Evolutionary conservation across 352 stramenopile species (phyloP).

Genomic region (Phytopythium kandeliae): DNA sequence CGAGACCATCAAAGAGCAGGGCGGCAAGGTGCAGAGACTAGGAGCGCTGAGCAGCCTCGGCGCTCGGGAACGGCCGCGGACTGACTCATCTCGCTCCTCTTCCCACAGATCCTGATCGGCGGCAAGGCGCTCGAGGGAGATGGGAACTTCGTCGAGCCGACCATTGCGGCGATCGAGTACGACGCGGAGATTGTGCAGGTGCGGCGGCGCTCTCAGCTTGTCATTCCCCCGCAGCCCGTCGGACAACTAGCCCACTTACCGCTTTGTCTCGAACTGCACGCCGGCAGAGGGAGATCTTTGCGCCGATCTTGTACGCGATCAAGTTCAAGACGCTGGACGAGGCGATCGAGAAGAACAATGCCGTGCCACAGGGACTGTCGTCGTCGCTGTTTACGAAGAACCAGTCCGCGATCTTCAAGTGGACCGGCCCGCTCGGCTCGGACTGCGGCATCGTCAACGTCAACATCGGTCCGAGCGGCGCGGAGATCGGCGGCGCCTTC

Average conservation of each 20-base stretch:
- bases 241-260: too few relatives aligned
- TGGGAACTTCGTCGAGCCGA: constrained; percentile 91
- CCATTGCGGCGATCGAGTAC: constrained; percentile 80
- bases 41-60: background rate
- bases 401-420: constrained; percentile 91
- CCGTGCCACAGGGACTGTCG: constrained; percentile 89
- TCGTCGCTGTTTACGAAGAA: constrained; percentile 91
- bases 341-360: constrained; percentile 90
- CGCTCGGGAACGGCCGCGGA: background rate
- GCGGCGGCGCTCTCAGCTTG: too few relatives aligned
- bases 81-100: background rate
- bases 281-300: constrained; percentile 86
- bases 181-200: constrained; percentile 79
- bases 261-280: background rate
- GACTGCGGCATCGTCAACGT: constrained; percentile 93
- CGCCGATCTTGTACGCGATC: constrained; percentile 88
- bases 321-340: constrained; percentile 90
- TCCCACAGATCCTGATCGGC: constrained; percentile 71
- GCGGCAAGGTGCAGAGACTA: constrained; percentile 53
- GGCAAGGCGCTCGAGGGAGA: constrained; percentile 74
- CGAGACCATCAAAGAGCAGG: constrained; percentile 79
- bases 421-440: constrained; percentile 84
- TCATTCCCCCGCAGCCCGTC: too few relatives aligned
- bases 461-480: constrained; percentile 89
- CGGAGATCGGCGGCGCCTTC: constrained; percentile 91